phyloP scores from a whole-genome alignment of 148 eudicot genomes.

The Drosera capensis region DNA sequence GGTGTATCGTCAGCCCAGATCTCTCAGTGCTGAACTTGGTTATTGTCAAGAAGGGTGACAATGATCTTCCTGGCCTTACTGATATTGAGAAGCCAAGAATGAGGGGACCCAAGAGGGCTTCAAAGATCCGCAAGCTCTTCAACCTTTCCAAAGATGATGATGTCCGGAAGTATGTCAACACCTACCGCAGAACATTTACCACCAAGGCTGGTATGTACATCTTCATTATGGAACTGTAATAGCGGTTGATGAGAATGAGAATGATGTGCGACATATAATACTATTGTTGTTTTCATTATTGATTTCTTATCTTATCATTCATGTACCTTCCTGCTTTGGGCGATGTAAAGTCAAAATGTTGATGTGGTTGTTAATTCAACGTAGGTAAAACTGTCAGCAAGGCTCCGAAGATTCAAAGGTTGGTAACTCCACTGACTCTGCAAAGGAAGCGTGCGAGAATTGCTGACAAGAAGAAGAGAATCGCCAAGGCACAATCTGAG shows the following conservation, averaged over 20 bases:
- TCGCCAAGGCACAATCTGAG: conserved; percentile 34
- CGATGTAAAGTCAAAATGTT: background rate
- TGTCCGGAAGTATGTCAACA: conserved; percentile 88
- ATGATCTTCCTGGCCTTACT: conserved; percentile 72
- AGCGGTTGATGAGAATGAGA: background rate
- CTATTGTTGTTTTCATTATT: background rate
- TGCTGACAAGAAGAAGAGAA: conserved; percentile 75
- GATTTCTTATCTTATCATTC: background rate
- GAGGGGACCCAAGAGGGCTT: conserved; percentile 95
- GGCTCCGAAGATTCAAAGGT: conserved; percentile 85
- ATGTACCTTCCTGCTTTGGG: too few relatives aligned
- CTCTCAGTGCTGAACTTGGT: conserved; percentile 73
- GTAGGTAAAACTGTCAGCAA: conserved; percentile 71
- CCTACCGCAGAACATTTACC: conserved; percentile 77
- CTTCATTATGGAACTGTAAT: background rate
- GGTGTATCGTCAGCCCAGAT: conserved; percentile 77
- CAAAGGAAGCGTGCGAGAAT: conserved; percentile 91
- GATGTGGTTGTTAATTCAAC: background rate
- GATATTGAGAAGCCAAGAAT: conserved; percentile 85
- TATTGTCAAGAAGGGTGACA: conserved; percentile 83
- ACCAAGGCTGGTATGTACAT: conserved; percentile 40
- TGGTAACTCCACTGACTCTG: conserved; percentile 76
- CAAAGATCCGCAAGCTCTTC: conserved; percentile 83
- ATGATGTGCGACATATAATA: background rate
- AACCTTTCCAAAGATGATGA: conserved; percentile 83